Conservation (phyloP, 352 stramenopile genomes). For the Pythium scleroteichum region DNA sequence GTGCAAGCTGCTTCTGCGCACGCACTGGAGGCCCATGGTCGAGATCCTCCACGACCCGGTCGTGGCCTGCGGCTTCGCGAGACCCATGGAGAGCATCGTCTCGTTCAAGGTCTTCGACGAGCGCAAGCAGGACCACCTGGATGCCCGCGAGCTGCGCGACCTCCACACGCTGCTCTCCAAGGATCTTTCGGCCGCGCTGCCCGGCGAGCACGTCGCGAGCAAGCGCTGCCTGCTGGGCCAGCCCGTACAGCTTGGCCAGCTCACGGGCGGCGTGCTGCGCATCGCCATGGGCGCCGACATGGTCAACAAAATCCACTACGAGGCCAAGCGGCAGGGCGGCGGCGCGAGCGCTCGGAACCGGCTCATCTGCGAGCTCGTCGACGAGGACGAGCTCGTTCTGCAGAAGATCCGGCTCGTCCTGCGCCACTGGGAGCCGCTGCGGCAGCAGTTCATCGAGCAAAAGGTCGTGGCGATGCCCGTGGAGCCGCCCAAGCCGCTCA, state of each 20-base stretch:
- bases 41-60: slow-evolving; percentile 43
- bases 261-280: slow-evolving; percentile 60
- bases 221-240: slow-evolving; percentile 78
- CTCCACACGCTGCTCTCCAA: slow-evolving; percentile 74
- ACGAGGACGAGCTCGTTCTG: slow-evolving; percentile 58
- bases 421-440: slow-evolving; percentile 64
- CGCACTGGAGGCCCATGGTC: slow-evolving; percentile 45
- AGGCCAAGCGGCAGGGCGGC: slow-evolving; percentile 24
- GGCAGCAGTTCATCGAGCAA: slow-evolving; percentile 62
- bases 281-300: slow-evolving; percentile 88
- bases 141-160: slow-evolving; percentile 51
- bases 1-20: slow-evolving; percentile 48
- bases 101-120: slow-evolving; percentile 76
- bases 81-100: slow-evolving; percentile 72
- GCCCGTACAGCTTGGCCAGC: slow-evolving; percentile 77
- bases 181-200: slow-evolving; percentile 57
- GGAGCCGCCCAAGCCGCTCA: slow-evolving; percentile 53
- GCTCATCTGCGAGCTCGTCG: slow-evolving; percentile 43
- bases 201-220: slow-evolving; percentile 44
- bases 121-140: slow-evolving; percentile 37
- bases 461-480: slow-evolving; percentile 35
- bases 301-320: slow-evolving; percentile 68
- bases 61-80: slow-evolving; percentile 11
- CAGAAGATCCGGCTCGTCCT: slow-evolving; percentile 74
- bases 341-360: slow-evolving; percentile 25